Evolutionary conservation across 805 yeast species (phyloP).

Genomic region (Nakazawaea pomicola): DNA sequence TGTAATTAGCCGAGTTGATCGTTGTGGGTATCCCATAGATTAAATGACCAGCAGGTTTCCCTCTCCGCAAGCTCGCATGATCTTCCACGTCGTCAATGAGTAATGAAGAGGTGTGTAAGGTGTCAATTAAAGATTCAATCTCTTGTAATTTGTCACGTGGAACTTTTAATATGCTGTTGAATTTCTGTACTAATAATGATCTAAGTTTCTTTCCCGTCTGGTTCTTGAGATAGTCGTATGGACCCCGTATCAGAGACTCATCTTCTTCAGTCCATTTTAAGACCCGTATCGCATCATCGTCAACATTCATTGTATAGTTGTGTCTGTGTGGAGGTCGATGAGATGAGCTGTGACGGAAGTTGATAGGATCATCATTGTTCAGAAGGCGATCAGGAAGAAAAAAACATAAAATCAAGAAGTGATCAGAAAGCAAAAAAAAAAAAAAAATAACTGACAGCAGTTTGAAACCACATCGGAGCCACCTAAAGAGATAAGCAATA

Average conservation of each 20-base stretch:
- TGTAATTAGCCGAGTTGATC: slow-evolving; percentile 76
- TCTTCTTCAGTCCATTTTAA: slow-evolving; percentile 25
- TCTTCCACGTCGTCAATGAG: slow-evolving; percentile 90
- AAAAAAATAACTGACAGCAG: neutral
- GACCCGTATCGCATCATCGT: slow-evolving; percentile 3
- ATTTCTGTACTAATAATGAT: slow-evolving; percentile 40
- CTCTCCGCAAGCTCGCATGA: slow-evolving; percentile 63
- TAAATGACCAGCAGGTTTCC: slow-evolving; percentile 73
- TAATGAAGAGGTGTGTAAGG: slow-evolving; percentile 61
- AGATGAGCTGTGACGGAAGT: too few relatives aligned
- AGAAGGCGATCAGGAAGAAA: neutral
- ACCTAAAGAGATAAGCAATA: neutral
- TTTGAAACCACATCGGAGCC: neutral
- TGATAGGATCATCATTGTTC: too few relatives aligned
- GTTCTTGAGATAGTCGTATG: slow-evolving; percentile 44
- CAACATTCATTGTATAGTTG: slow-evolving; percentile 15
- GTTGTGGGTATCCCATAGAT: slow-evolving; percentile 76
- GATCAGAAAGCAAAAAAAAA: neutral
- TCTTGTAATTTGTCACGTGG: slow-evolving; percentile 30
- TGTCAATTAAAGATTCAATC: slow-evolving; percentile 47
- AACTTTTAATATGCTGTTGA: slow-evolving; percentile 46
- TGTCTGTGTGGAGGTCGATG: too few relatives aligned
- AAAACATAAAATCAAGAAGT: neutral
- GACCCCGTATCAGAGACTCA: slow-evolving; percentile 30
- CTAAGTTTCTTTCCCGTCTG: slow-evolving; percentile 58